Conservation (phyloP, 257 asterid genomes). For the Ballota nigra region DNA sequence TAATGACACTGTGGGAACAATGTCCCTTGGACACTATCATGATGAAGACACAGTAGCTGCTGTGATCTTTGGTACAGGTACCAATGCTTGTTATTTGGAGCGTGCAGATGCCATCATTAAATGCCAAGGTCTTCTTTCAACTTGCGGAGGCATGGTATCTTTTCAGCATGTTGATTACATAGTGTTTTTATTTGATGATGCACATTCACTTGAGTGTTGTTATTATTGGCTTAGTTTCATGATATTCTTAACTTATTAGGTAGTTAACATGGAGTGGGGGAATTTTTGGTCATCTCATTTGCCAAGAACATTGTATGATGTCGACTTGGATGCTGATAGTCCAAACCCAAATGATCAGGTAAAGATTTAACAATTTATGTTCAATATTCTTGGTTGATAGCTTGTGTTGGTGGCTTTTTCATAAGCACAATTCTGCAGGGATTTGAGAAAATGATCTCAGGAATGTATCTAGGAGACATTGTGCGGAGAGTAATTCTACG, state of each 20-base stretch:
- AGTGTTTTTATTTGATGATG: slow-evolving; percentile 4
- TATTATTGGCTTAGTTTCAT: not conserved
- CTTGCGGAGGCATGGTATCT: slow-evolving; percentile 72
- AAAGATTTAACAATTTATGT: not conserved
- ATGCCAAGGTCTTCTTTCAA: slow-evolving; percentile 73
- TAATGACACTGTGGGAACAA: slow-evolving; percentile 83
- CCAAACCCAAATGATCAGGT: slow-evolving; percentile 88
- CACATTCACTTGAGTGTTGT: not conserved
- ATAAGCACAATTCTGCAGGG: slow-evolving; percentile 48
- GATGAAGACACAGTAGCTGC: slow-evolving; percentile 88
- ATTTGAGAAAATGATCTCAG: slow-evolving; percentile 92
- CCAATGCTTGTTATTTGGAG: slow-evolving; percentile 95
- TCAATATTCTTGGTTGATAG: not conserved
- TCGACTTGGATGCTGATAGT: slow-evolving; percentile 74
- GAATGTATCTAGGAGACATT: slow-evolving; percentile 91
- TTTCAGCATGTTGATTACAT: slow-evolving; percentile 11
- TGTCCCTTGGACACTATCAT: slow-evolving; percentile 75
- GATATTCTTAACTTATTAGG: slow-evolving; percentile 39
- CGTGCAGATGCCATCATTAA: slow-evolving; percentile 81
- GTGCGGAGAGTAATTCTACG: slow-evolving; percentile 79
- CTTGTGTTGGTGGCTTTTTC: slow-evolving; percentile 18
- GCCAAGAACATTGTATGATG: slow-evolving; percentile 77
- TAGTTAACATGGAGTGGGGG: slow-evolving; percentile 95
- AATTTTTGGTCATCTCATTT: slow-evolving; percentile 92
- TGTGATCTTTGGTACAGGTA: slow-evolving; percentile 83